Evolutionary conservation across 164 flowering plant species (phyloP), one percentile per base, ranked within the genome.

Genomic region (Nymphaea colorata): DNA sequence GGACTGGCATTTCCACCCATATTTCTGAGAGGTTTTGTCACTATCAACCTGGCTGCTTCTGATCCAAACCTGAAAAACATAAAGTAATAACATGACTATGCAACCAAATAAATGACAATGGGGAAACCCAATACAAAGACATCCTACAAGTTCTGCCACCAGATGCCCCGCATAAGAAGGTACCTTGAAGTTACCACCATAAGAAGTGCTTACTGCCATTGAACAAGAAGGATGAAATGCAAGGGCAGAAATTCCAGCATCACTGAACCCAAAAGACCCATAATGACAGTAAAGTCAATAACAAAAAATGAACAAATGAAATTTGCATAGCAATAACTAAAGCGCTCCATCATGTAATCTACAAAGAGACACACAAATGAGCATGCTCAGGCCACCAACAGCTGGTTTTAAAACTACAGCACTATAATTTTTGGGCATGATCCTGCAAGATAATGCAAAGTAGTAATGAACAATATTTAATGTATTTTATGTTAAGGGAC

Each of bases 131-230:
- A 6, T 47, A 47, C 15, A 51, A 18, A 53, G 69, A 64, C 63
- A n/a, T 64, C 45, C 66, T 42, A 57, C 14, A 25, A 73, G 25
- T 17, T 25, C 44, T 62, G 16, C 2, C 44, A 53, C 7, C 62
- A 67, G 59, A 36, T 12, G 42, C 16, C 15, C 42, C 43, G 36
- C 16, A 61, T n/a, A 61, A n/a, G 16, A 8, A 7, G 16, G 64
- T 78, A 92, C 99, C 96, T 95, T 95, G 74, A 95, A 95, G 69
- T 95, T 89, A 67, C 96, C 96, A 72, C 98, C 94, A 78, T 73
- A 79, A 11, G 99, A 95, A 64, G 90, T 71, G 77, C 86, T 95
- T 63, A 82, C 98, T 55, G 88, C 92, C 93, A 92, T 87, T 65
- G 65, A 76, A 66, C 79, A 76, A 43, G 77, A 74, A 66, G 97